A percentile compares a stretch with the other conserved stretches of the same genome.
Conservation (phyloP, 306 rosid genomes). For the Cicer cuneatum region DNA sequence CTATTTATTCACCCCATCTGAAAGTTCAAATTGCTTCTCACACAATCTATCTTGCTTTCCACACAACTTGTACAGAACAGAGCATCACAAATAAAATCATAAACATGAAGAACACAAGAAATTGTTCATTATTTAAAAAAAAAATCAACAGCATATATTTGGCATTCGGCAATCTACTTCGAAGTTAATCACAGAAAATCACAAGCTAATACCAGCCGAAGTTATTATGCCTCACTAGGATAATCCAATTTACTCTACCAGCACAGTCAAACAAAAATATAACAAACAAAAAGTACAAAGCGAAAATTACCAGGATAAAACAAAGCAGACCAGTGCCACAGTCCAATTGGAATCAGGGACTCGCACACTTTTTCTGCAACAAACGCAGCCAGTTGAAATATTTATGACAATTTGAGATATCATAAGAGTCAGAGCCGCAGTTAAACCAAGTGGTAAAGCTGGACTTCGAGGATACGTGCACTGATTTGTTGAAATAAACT, state of each 20-base stretch:
- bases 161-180: neutral
- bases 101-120: slow-evolving; percentile 14
- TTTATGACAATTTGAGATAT: slow-evolving; percentile 67
- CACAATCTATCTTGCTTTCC: neutral
- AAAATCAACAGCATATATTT: neutral
- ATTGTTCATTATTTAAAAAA: neutral
- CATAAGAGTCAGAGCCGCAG: slow-evolving; percentile 77
- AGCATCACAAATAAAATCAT: neutral
- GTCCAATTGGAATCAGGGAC: slow-evolving; percentile 67
- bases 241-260: slow-evolving; percentile 3
- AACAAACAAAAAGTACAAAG: neutral
- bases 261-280: slow-evolving; percentile 18
- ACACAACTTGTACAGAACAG: neutral
- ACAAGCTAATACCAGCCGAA: neutral
- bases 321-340: slow-evolving; percentile 69
- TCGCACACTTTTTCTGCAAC: slow-evolving; percentile 65
- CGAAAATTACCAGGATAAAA: slow-evolving; percentile 75
- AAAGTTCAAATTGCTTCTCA: slow-evolving; percentile 26
- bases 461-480: slow-evolving; percentile 84
- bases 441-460: slow-evolving; percentile 83
- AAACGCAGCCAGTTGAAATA: slow-evolving; percentile 76
- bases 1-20: neutral
- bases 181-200: neutral
- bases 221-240: neutral
- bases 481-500: slow-evolving; percentile 33